phyloP scores from a whole-genome alignment of 2,329 filamentous ascomycete species.

The Colletotrichum costaricense region DNA sequence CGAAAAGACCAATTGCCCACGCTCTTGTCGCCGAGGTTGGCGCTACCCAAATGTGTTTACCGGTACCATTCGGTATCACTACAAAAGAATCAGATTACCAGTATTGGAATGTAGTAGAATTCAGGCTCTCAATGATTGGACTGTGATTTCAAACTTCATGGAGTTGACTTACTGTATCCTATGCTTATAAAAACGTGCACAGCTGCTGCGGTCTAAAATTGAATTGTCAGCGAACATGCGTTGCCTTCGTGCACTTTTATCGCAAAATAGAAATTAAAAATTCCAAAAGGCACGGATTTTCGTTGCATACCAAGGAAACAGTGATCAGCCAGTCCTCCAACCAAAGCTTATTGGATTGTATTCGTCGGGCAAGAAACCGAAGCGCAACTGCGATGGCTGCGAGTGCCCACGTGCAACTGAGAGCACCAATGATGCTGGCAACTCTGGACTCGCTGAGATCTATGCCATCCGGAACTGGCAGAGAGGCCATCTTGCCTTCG shows the following conservation, averaged over 20 bases:
- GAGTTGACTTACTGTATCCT: conserved; percentile 36
- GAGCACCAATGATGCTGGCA: conserved; percentile 34
- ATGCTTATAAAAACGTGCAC: conserved; percentile 35
- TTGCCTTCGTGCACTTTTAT: too few species aligned
- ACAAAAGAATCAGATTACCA: too few species aligned
- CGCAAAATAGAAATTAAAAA: neutral
- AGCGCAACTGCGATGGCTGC: conserved; percentile 35
- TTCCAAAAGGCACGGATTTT: neutral
- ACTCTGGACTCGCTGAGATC: conserved; percentile 38
- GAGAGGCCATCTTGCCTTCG: neutral
- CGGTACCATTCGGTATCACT: conserved; percentile 39
- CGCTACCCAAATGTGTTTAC: conserved; percentile 40
- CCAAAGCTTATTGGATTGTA: conserved; percentile 38
- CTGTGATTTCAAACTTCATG: neutral
- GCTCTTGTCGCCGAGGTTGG: conserved; percentile 37
- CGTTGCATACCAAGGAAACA: conserved; percentile 36
- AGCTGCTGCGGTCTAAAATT: conserved; percentile 18
- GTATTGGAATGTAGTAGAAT: neutral
- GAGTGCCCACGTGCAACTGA: conserved; percentile 35
- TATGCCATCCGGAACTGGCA: conserved; percentile 6
- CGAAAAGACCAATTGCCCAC: conserved; percentile 39
- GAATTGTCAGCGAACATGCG: neutral
- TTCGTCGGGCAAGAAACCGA: conserved; percentile 36
- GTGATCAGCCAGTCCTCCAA: conserved; percentile 42
- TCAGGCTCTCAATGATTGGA: neutral